Conservation (phyloP, 108 stramenopile genomes). For the Mediolabrus comicus region DNA sequence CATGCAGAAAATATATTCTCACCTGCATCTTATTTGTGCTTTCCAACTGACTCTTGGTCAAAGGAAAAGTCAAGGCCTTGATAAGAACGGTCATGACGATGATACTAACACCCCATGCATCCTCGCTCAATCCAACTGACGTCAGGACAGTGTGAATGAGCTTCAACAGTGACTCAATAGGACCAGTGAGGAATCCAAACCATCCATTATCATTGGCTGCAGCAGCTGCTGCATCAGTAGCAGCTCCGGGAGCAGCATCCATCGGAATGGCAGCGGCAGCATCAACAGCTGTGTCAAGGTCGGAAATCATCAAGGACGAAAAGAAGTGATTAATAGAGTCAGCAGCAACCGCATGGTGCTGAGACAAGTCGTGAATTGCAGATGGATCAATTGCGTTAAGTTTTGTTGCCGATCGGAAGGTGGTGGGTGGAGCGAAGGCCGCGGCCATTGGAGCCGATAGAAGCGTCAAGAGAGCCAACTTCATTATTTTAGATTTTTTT, state of each 20-base stretch:
- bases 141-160: constrained; percentile 63
- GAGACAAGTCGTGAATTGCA: constrained; percentile 47
- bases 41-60: constrained; percentile 90
- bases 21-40: constrained; percentile 95
- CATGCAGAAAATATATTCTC: constrained; percentile 11
- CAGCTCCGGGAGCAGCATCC: constrained; percentile 33
- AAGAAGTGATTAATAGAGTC: constrained; percentile 58
- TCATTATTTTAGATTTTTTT: constrained; percentile 18
- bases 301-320: constrained; percentile 60
- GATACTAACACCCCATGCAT: constrained; percentile 93
- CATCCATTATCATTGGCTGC: constrained; percentile 77
- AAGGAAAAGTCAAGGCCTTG: constrained; percentile 89
- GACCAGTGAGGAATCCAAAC: constrained; percentile 86
- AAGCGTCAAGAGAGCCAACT: constrained; percentile 10
- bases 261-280: neutral
- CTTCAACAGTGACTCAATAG: constrained; percentile 64
- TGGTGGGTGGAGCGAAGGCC: constrained; percentile 56
- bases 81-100: constrained; percentile 89
- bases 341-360: constrained; percentile 13
- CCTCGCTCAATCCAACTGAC: constrained; percentile 59
- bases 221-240: constrained; percentile 33
- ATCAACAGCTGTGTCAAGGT: constrained; percentile 31
- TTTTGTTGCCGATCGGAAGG: constrained; percentile 37
- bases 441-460: constrained; percentile 24
- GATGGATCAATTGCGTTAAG: constrained; percentile 57